These are phyloP conservation scores for Skeletonema tropicum DNA, from an alignment of 108 stramenopile genomes.

Conservation along the genomic window DNA sequence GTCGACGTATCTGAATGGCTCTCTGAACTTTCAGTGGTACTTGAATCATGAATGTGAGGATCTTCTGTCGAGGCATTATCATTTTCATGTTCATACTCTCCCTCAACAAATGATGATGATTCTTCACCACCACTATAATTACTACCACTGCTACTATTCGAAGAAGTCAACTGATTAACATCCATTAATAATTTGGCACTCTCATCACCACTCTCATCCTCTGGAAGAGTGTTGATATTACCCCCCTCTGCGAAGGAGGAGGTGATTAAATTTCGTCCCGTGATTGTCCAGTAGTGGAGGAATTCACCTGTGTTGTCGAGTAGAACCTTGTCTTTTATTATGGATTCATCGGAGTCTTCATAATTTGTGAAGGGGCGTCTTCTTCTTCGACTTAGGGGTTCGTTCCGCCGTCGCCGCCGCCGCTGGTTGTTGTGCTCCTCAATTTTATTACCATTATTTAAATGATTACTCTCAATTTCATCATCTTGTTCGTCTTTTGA, in stretches of 20 bases:
- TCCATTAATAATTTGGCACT: not conserved
- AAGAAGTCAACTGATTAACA: not conserved
- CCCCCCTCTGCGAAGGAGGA: not conserved
- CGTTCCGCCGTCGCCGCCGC: not conserved
- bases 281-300: constrained; percentile 37
- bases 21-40: not conserved
- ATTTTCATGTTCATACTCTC: too few species aligned
- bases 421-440: not conserved
- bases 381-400: not conserved
- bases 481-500: not conserved
- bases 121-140: not conserved
- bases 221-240: not conserved
- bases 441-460: not conserved
- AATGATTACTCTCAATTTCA: not conserved
- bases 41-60: too few species aligned
- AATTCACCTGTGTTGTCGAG: not conserved
- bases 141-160: not conserved
- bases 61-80: too few species aligned
- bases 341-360: not conserved
- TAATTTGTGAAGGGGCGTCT: not conserved
- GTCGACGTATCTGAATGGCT: not conserved
- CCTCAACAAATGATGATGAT: too few species aligned
- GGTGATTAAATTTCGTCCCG: constrained; percentile 38
- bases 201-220: constrained; percentile 11
- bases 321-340: not conserved